Evolutionary conservation across 2,329 filamentous ascomycete genomes (phyloP), one percentile per base, ranked within the genome.

Genomic region (Sodiomyces alkalinus): DNA sequence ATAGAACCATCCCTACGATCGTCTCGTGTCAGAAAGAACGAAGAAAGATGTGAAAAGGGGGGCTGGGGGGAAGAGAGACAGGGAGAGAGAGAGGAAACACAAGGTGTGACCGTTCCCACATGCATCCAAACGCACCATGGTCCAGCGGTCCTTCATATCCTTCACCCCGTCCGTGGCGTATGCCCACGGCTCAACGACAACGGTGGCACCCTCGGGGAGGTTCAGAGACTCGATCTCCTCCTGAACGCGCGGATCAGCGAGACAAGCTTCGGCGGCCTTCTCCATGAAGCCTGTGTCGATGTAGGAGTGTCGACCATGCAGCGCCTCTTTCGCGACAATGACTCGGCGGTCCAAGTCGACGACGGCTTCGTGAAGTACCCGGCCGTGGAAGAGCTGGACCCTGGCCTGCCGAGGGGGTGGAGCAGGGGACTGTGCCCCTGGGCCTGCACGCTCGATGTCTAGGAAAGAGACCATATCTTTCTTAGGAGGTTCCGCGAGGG

Each of bases 91-190:
- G n/a, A n/a, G n/a, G n/a, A n/a, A n/a, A n/a, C n/a, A n/a, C n/a
- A n/a, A n/a, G n/a, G n/a, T n/a, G n/a, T n/a, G n/a, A 19, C n/a
- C n/a, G n/a, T n/a, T n/a, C n/a, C n/a, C n/a, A n/a, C n/a, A n/a
- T n/a, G n/a, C n/a, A n/a, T n/a, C 7, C 12, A 15, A 20, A 35
- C 44, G 15, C 38, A 62, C 62, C 62, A 67, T 68, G 1, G 54
- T 58, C n/a, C 56, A 51, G 7, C 60, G 48, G 27, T 56, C 38
- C 0, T 43, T 44, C 53, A 63, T 64, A 26, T 68, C 60, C 26
- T 60, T 60, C 48, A 61, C 55, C 0, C 64, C 64, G 40, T 70
- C 62, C 0, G 60, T 59, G 0, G 55, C 64, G 42, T 70, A 71
- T 2, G 64, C 55, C 65, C 66, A 71, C 0, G 66, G 55, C 37